A percentile compares a stretch with the other conserved stretches of the same genome.
phyloP scores from a whole-genome alignment of 495 filamentous ascomycete genomes.

The Aspergillus bertholletiae region DNA sequence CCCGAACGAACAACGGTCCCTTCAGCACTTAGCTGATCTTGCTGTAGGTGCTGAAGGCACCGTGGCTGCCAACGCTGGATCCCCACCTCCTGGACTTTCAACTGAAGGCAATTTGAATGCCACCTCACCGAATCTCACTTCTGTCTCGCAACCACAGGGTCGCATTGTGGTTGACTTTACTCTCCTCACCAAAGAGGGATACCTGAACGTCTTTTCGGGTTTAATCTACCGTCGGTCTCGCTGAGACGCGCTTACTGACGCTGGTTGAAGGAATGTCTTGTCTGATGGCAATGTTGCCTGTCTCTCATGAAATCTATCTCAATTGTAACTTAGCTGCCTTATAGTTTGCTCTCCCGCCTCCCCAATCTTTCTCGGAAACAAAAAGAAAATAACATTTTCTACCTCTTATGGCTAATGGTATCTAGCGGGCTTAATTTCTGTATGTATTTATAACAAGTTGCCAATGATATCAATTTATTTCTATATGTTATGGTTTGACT shows the following conservation, averaged over 20 bases:
- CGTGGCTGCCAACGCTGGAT: conserved; percentile 30
- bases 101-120: conserved; percentile 26
- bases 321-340: neutral
- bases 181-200: conserved; percentile 41
- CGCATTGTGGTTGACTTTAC: conserved; percentile 43
- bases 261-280: neutral
- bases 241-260: conserved; percentile 4
- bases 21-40: conserved; percentile 64
- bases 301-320: neutral
- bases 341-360: neutral
- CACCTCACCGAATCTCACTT: conserved; percentile 27
- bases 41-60: conserved; percentile 49
- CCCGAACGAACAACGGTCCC: conserved; percentile 46
- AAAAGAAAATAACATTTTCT: neutral
- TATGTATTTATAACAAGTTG: neutral
- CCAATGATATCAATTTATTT: neutral
- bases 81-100: conserved; percentile 32
- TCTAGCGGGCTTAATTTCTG: neutral
- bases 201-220: conserved; percentile 44
- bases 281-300: neutral
- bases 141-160: conserved; percentile 25
- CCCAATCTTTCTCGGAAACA: neutral
- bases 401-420: conserved; percentile 5
- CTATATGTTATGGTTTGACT: neutral
- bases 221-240: conserved; percentile 38